Evolutionary conservation across 345 rosid genomes (phyloP).

Genomic region (Gossypium raimondii): DNA sequence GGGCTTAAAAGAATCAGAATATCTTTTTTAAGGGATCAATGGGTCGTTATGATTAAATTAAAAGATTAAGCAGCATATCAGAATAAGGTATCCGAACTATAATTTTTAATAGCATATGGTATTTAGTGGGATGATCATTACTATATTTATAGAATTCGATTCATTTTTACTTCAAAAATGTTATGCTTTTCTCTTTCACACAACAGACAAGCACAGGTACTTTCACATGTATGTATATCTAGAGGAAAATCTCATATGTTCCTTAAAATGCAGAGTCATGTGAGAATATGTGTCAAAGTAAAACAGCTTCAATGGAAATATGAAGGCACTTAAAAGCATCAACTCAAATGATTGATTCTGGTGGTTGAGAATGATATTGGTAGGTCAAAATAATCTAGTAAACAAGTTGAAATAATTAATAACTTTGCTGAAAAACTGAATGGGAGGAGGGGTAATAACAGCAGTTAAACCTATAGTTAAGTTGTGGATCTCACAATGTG

Average conservation of each 20-base stretch:
- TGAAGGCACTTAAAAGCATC: neutral
- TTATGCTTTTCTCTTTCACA: neutral
- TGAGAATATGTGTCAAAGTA: too few species aligned
- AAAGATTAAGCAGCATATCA: neutral
- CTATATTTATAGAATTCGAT: neutral
- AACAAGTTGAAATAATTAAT: too few species aligned
- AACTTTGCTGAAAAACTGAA: neutral
- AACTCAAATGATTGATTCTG: neutral
- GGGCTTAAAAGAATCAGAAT: constrained; percentile 11
- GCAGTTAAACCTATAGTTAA: neutral
- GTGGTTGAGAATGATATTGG: neutral
- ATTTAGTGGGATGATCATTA: neutral
- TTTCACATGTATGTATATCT: neutral
- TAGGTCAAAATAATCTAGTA: neutral
- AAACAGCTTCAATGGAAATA: too few species aligned
- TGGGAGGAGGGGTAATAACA: neutral
- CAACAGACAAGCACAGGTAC: neutral
- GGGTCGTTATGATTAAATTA: neutral
- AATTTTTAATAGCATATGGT: neutral
- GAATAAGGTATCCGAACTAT: constrained; percentile 8
- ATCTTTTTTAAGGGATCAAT: constrained; percentile 6
- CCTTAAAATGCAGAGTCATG: neutral
- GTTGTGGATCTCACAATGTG: too few species aligned
- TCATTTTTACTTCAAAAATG: neutral
- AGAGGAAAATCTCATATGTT: neutral